Conservation (phyloP, 805 yeast genomes). For the Wickerhamomyces hampshirensis region DNA sequence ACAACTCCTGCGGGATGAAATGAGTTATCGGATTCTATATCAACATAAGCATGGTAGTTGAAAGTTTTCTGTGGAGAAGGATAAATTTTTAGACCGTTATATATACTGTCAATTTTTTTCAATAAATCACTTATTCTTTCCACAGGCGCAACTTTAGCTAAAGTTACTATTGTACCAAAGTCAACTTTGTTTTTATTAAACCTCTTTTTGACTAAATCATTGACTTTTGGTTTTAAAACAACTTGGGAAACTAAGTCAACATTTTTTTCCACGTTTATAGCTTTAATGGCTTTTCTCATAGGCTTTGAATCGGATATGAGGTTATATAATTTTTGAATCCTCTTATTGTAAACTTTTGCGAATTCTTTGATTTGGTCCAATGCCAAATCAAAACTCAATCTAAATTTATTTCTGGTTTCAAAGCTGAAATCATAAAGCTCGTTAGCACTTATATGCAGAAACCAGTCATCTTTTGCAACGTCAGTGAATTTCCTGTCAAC, state of each 20-base stretch:
- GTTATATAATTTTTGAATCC: not conserved
- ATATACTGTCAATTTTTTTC: not conserved
- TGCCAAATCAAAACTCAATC: not conserved
- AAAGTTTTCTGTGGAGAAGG: not conserved
- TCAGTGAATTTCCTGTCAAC: conserved; percentile 93
- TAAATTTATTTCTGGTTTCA: conserved; percentile 6
- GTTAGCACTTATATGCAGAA: conserved; percentile 9
- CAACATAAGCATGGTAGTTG: no score
- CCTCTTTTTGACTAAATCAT: conserved; percentile 3
- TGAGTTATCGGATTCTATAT: no score
- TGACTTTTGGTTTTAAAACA: not conserved
- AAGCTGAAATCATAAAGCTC: conserved; percentile 9
- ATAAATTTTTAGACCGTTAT: not conserved
- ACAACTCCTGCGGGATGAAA: no score
- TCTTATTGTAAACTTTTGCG: not conserved
- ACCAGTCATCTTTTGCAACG: conserved; percentile 44
- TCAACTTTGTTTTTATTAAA: conserved; percentile 2
- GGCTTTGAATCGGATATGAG: not conserved
- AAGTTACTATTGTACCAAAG: not conserved
- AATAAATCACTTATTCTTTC: no score
- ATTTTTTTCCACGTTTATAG: not conserved
- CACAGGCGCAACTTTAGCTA: not conserved
- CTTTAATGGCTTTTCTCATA: not conserved
- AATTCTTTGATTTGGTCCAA: not conserved
- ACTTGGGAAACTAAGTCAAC: not conserved